These are phyloP conservation scores for Rhizopus delemar DNA, from an alignment of 371 early-diverging fungal genomes.

Conservation along the genomic window DNA sequence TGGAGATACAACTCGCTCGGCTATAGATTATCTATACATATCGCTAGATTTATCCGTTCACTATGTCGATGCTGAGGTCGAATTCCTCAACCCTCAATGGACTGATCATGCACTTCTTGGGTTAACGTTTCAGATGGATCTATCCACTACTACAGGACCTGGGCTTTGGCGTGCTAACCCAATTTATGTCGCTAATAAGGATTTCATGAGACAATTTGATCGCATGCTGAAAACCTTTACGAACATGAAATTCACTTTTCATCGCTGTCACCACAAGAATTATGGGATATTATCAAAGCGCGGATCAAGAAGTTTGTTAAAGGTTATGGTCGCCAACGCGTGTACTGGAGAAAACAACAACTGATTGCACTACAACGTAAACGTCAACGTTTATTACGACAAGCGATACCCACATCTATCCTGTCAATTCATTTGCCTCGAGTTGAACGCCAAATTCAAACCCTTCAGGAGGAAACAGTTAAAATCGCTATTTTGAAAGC, in stretches of 20 bases:
- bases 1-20: neutral
- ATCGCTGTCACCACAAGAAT: neutral
- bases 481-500: neutral
- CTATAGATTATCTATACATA: conserved; percentile 3
- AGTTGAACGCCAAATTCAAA: neutral
- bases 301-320: neutral
- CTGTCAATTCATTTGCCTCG: neutral
- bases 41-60: neutral
- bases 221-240: neutral
- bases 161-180: conserved; percentile 11
- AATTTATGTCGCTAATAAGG: neutral
- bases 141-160: neutral
- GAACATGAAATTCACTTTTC: neutral
- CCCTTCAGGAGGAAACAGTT: neutral
- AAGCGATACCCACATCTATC: neutral
- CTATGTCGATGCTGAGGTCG: neutral
- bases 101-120: conserved; percentile 13
- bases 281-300: neutral
- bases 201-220: neutral
- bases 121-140: neutral
- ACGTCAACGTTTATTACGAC: neutral
- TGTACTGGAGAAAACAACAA: neutral
- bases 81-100: neutral
- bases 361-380: neutral
- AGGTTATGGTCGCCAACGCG: neutral